These are phyloP conservation scores for Lactarius psammicola DNA, from an alignment of 768 basidiomycete genomes.

Conservation along the genomic window DNA sequence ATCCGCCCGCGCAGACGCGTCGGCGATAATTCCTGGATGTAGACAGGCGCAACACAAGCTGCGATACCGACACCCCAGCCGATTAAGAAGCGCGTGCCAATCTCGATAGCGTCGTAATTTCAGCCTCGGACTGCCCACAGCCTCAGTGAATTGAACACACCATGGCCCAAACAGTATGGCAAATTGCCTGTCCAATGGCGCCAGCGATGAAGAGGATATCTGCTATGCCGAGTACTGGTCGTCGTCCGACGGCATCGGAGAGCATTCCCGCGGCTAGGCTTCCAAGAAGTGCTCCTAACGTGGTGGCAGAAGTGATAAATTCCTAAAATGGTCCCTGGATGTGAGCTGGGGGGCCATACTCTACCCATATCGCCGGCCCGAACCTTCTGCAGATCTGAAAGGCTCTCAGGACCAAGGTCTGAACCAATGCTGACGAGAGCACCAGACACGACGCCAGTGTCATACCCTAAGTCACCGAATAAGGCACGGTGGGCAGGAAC, in stretches of 20 bases:
- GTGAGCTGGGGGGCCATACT: background rate
- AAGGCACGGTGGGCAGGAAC: background rate
- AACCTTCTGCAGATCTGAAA: slow-evolving; percentile 67
- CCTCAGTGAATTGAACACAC: slow-evolving; percentile 35
- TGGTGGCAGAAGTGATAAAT: slow-evolving; percentile 77
- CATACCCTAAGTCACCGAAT: slow-evolving; percentile 50
- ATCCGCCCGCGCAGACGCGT: slow-evolving; percentile 71
- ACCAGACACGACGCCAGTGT: slow-evolving; percentile 79
- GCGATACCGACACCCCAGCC: slow-evolving; percentile 75
- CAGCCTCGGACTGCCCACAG: background rate
- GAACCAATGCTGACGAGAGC: slow-evolving; percentile 71
- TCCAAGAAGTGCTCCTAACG: slow-evolving; percentile 74
- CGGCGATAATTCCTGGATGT: slow-evolving; percentile 81
- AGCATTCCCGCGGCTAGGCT: slow-evolving; percentile 65
- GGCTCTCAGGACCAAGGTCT: slow-evolving; percentile 56
- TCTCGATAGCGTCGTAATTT: slow-evolving; percentile 37
- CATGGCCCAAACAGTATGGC: slow-evolving; percentile 70
- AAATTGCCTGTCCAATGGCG: slow-evolving; percentile 67
- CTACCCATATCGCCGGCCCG: slow-evolving; percentile 4
- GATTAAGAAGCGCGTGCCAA: slow-evolving; percentile 71
- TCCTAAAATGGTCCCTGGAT: slow-evolving; percentile 44
- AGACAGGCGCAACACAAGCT: slow-evolving; percentile 74
- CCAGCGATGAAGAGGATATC: slow-evolving; percentile 75
- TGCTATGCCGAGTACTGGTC: slow-evolving; percentile 60
- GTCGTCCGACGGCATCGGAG: slow-evolving; percentile 70